Evolutionary conservation across 2,329 filamentous ascomycete species (phyloP), one percentile per base, ranked within the genome.

Genomic region (Botrytis sinoallii): DNA sequence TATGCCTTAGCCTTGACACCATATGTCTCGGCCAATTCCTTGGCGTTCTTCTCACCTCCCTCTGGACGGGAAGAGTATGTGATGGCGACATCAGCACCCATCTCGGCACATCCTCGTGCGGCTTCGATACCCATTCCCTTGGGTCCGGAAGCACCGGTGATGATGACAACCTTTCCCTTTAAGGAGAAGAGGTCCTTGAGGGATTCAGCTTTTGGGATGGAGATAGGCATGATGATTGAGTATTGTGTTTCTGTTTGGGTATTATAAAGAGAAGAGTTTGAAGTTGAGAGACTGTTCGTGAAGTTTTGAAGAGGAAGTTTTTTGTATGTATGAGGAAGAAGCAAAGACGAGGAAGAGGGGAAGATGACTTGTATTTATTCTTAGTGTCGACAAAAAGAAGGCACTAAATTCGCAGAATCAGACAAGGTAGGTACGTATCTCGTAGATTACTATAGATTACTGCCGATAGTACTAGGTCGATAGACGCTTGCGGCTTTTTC

Each of bases 61-160:
- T 88, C 84, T 1, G 87, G 83, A 68, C 89, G 88, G 22, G 88
- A 89, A 75, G 88, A 82, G 83, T 91, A 91, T 77, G 92, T 95
- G 82, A 91, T 87, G 81, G 89, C 89, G 52, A 91, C 81, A 81
- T 90, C 85, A 78, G 89, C 89, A 71, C 89, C 89, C 83, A 89
- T 88, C 82, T 91, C 89, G 75, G 89, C 89, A 80, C 87, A 89
- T 77, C 88, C 89, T 69, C 89, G 88, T 68, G 89, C 89, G 75
- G 89, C 89, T 81, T 91, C 89, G 74, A 90, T 90, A 75, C 90
- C 90, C 84, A 92, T 91, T 72, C 90, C 90, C 75, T 88, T 89
- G 73, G 92, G 88, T 16, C 89, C 90, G 61, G 86, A 87, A 74
- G 86, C 90, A 61, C 90, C 90, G 52, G 89, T 89, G 2, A 92